Evolutionary conservation across 148 eudicot species (phyloP).

Genomic region (Diospyros kaki): DNA sequence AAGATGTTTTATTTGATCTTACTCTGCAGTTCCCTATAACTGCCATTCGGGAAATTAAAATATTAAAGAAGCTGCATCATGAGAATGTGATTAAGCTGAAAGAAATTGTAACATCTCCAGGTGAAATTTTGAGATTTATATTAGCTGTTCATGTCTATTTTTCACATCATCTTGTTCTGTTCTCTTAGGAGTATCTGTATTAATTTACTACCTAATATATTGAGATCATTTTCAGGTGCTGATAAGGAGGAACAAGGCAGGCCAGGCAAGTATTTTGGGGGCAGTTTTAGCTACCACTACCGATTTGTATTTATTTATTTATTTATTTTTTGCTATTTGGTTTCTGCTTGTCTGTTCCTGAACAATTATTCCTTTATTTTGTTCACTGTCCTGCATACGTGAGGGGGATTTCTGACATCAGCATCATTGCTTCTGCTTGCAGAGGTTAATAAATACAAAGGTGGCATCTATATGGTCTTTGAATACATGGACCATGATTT

Average conservation of each 20-base stretch:
- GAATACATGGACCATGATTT: slow-evolving; percentile 93
- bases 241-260: slow-evolving; percentile 55
- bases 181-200: background rate
- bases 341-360: background rate
- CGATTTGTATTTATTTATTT: background rate
- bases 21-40: slow-evolving; percentile 62
- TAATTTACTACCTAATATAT: background rate
- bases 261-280: slow-evolving; percentile 35
- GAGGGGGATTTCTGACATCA: background rate
- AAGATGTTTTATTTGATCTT: slow-evolving; percentile 2
- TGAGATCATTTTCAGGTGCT: slow-evolving; percentile 30
- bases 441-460: slow-evolving; percentile 71
- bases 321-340: background rate
- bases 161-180: background rate
- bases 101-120: slow-evolving; percentile 70
- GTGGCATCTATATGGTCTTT: slow-evolving; percentile 79
- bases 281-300: background rate
- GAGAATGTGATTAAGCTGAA: slow-evolving; percentile 60
- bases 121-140: slow-evolving; percentile 22
- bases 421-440: slow-evolving; percentile 11
- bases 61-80: slow-evolving; percentile 64
- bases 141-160: background rate
- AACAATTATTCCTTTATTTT: background rate
- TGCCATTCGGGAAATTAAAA: slow-evolving; percentile 66
- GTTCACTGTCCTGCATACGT: background rate